Base-by-base conservation (phyloP, 768 basidiomycete genomes). In the Lenzites betulinus region DNA sequence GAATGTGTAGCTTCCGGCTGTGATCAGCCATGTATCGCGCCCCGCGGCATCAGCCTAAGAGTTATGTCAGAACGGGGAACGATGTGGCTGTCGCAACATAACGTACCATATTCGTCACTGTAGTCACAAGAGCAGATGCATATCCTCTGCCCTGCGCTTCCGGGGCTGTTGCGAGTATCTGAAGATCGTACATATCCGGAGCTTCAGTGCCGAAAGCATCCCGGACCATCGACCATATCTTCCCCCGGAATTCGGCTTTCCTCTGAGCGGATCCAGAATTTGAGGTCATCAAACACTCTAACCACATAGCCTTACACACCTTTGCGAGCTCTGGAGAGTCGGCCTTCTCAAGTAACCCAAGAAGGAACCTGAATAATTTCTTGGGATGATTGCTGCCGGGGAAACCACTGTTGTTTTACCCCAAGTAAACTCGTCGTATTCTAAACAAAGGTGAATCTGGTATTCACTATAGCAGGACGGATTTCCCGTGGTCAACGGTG, bases 71-170 rank as follows among this genome's bases (percentile, higher is more conserved):
- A n/a, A n/a, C n/a, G n/a, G n/a, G n/a, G n/a, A n/a, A n/a, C n/a
- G n/a, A n/a, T n/a, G n/a, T n/a, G n/a, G n/a, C 44, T 25, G 23
- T 6, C 44, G 23, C 23, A 11, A n/a, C n/a, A 33, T 33, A 33
- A 33, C 30, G 30, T 33, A 46, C 44, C 44, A 25, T 23, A 13
- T 46, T 23, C 5, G 44, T 46, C 9, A 46, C 44, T 11, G 23
- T 13, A 1, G 35, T 42, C 4, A 63, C 62, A 5, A 67, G 55
- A 2, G 63, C 56, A 22, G 66, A 50, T 7, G 30, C 66, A 28
- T 64, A 67, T 11, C 66, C 66, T 15, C 42, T 43, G 3, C 66
- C 63, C 18, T 64, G 66, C 25, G n/a, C 39, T 28, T 51, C 57
- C 2, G 60, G 63, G 13, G 47, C 50, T 13, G 59, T 58, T 11